phyloP scores from a whole-genome alignment of 495 filamentous ascomycete species.

The Baudoinia panamericana region DNA sequence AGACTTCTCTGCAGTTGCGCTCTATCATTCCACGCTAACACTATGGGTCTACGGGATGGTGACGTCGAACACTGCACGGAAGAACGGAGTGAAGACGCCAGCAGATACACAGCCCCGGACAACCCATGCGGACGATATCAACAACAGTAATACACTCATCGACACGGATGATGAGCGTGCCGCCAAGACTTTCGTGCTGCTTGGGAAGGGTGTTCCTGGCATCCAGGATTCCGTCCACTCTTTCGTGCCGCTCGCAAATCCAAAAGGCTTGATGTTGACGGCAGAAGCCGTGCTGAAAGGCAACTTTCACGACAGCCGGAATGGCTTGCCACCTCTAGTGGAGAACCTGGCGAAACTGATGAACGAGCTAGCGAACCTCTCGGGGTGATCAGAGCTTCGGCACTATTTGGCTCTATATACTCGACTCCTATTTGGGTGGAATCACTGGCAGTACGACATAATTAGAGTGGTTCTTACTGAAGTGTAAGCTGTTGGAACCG shows the following conservation, averaged over 20 bases:
- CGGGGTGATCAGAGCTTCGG: no score
- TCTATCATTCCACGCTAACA: conserved; percentile 45
- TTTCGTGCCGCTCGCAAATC: conserved; percentile 6
- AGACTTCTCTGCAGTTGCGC: conserved; percentile 44
- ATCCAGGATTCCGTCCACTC: background rate
- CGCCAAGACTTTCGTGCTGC: conserved; percentile 4
- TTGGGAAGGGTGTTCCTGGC: conserved; percentile 6
- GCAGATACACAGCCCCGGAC: background rate
- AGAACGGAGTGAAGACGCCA: conserved; percentile 6
- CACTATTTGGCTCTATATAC: background rate
- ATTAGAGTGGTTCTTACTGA: conserved; percentile 7
- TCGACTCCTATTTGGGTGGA: conserved; percentile 6
- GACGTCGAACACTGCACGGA: conserved; percentile 3
- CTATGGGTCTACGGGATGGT: conserved; percentile 46
- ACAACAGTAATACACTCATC: background rate
- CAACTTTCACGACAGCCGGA: conserved; percentile 5
- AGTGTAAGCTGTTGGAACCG: conserved; percentile 16
- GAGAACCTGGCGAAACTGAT: conserved; percentile 44
- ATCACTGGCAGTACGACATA: conserved; percentile 17
- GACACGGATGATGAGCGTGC: conserved; percentile 1
- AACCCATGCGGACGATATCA: background rate
- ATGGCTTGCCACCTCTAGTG: conserved; percentile 31
- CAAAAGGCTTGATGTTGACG: conserved; percentile 2
- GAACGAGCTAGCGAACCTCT: conserved; percentile 23
- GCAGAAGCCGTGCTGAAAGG: conserved; percentile 7